Conservation (phyloP, 495 filamentous ascomycete species). For the Achaetomiella virescens region DNA sequence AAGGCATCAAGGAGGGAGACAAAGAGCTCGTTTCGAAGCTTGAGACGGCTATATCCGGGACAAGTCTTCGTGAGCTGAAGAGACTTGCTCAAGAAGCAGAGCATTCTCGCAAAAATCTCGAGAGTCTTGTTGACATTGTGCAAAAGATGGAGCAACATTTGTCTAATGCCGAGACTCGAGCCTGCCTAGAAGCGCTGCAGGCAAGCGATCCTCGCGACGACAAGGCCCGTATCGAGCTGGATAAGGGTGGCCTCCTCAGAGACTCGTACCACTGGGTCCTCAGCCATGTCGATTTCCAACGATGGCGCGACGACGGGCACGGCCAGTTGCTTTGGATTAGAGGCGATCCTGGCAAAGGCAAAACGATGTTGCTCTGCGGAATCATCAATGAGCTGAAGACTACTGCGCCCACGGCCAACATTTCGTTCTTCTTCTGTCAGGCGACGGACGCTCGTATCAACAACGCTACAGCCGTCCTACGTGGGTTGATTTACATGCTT, state of each 20-base stretch:
- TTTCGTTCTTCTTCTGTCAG: slow-evolving; percentile 48
- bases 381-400: slow-evolving; percentile 34
- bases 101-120: too few species aligned
- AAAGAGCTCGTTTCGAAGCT: too few species aligned
- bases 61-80: too few species aligned
- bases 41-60: too few species aligned
- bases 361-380: slow-evolving; percentile 45
- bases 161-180: too few species aligned
- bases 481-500: slow-evolving; percentile 32
- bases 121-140: not conserved
- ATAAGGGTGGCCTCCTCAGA: slow-evolving; percentile 33
- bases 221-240: slow-evolving; percentile 35
- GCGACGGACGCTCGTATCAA: slow-evolving; percentile 30
- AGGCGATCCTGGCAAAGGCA: slow-evolving; percentile 37
- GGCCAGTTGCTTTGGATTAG: slow-evolving; percentile 24
- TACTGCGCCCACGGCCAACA: not conserved
- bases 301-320: slow-evolving; percentile 24
- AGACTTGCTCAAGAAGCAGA: too few species aligned
- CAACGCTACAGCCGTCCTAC: slow-evolving; percentile 28
- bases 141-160: too few species aligned
- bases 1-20: too few species aligned
- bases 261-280: slow-evolving; percentile 43
- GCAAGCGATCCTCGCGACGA: slow-evolving; percentile 29
- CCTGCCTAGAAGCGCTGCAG: slow-evolving; percentile 19
- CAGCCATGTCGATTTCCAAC: slow-evolving; percentile 28